phyloP scores from a whole-genome alignment of 306 rosid species.

The Vigna radiata region DNA sequence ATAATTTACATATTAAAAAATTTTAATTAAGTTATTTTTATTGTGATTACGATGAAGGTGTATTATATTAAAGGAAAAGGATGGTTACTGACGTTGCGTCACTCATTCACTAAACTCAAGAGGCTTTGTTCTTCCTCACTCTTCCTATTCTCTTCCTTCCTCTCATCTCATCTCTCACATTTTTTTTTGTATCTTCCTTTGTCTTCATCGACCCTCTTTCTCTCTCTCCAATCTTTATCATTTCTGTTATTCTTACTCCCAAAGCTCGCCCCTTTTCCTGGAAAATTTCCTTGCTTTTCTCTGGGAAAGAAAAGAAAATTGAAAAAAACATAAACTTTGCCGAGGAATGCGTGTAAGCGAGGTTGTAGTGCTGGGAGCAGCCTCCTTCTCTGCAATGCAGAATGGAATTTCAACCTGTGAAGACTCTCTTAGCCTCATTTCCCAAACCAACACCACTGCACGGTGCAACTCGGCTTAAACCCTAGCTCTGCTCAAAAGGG shows the following conservation, averaged over 20 bases:
- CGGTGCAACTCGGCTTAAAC: conserved; percentile 51
- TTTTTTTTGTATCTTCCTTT: background rate
- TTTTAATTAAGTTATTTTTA: too few species aligned
- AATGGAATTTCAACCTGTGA: conserved; percentile 61
- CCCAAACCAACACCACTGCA: background rate
- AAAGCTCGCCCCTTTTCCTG: conserved; percentile 40
- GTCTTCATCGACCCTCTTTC: conserved; percentile 30
- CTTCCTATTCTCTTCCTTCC: conserved; percentile 33
- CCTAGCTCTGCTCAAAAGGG: conserved; percentile 58
- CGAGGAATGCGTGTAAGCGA: conserved; percentile 47
- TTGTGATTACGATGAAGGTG: too few species aligned
- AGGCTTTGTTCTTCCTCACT: background rate
- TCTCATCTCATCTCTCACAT: conserved; percentile 35
- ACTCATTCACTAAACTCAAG: background rate
- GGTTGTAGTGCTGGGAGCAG: conserved; percentile 41
- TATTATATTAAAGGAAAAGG: too few species aligned
- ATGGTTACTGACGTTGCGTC: background rate
- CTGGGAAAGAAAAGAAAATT: conserved; percentile 36
- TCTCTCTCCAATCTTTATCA: conserved; percentile 15
- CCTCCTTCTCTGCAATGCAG: conserved; percentile 59
- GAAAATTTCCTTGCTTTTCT: conserved; percentile 42
- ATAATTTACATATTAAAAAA: too few species aligned
- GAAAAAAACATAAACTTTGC: conserved; percentile 39
- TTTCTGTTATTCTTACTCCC: conserved; percentile 18
- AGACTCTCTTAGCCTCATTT: conserved; percentile 56